These are phyloP conservation scores for Populus euphratica DNA, from an alignment of 345 rosid genomes.

Conservation along the genomic window DNA sequence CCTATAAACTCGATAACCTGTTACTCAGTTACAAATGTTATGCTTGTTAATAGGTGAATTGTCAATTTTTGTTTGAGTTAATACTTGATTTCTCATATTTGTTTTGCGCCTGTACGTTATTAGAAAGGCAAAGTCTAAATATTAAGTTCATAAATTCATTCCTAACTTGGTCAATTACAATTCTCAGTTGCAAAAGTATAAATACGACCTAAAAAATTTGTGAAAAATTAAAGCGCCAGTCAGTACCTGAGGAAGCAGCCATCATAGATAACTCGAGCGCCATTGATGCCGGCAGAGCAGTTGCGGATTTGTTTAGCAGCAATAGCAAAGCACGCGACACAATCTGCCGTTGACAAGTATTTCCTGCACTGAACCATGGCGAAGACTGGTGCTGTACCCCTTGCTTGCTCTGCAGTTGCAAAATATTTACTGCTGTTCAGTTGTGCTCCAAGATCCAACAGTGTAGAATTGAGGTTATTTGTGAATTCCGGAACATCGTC, in stretches of 20 bases:
- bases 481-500: conserved; percentile 11
- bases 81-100: too few relatives aligned
- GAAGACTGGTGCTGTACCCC: conserved; percentile 21
- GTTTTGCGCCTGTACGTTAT: too few relatives aligned
- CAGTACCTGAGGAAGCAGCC: conserved; percentile 41
- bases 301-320: conserved; percentile 25
- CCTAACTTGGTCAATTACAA: too few relatives aligned
- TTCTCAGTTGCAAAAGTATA: too few relatives aligned
- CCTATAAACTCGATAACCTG: too few relatives aligned
- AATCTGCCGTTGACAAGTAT: conserved; percentile 31
- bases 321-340: conserved; percentile 29
- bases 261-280: conserved; percentile 39
- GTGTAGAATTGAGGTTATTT: conserved; percentile 25
- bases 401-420: conserved; percentile 29
- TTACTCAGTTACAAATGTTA: too few relatives aligned
- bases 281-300: conserved; percentile 28
- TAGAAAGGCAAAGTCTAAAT: too few relatives aligned
- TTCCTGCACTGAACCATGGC: conserved; percentile 39
- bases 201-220: neutral
- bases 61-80: too few relatives aligned
- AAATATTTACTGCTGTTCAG: conserved; percentile 14
- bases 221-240: neutral
- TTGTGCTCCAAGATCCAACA: conserved; percentile 7
- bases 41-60: too few relatives aligned
- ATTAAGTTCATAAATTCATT: too few relatives aligned